Conservation (phyloP, 2,329 filamentous ascomycete species). For the Teratosphaeria pseudoeucalypti region DNA sequence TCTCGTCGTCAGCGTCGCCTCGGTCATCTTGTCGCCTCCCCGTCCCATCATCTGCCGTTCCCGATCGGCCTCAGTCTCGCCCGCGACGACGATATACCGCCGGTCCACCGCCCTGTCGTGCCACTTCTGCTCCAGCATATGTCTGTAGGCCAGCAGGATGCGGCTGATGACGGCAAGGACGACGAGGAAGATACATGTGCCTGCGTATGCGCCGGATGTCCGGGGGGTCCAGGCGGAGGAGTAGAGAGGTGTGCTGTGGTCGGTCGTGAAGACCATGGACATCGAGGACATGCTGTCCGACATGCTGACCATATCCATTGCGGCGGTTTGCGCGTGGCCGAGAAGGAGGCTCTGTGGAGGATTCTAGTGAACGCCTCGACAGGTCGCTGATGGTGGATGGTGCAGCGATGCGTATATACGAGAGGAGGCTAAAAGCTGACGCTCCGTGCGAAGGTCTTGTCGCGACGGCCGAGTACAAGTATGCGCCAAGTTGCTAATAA, state of each 20-base stretch:
- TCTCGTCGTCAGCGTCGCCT: constrained; percentile 58
- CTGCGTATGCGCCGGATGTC: constrained; percentile 64
- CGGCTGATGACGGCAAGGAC: constrained; percentile 62
- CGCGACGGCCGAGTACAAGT: neutral
- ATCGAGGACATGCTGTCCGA: constrained; percentile 27
- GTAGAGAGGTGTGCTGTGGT: constrained; percentile 53
- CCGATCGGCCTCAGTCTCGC: constrained; percentile 43
- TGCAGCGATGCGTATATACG: neutral
- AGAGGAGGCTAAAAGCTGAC: neutral
- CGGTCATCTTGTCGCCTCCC: constrained; percentile 45
- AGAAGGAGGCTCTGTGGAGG: neutral
- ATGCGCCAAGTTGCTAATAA: neutral
- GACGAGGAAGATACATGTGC: constrained; percentile 85
- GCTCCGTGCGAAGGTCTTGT: neutral
- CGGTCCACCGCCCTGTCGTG: constrained; percentile 60
- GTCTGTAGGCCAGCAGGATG: constrained; percentile 59
- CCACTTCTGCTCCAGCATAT: constrained; percentile 54
- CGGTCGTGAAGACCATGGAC: constrained; percentile 55
- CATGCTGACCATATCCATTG: neutral
- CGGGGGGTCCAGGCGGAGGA: constrained; percentile 63
- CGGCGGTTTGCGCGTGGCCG: neutral
- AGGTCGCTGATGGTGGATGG: neutral
- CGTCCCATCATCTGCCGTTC: constrained; percentile 12
- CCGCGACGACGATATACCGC: constrained; percentile 65
- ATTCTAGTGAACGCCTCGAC: neutral